phyloP scores from a whole-genome alignment of 2,329 filamentous ascomycete genomes.

The Pseudocercospora fijiensis region DNA sequence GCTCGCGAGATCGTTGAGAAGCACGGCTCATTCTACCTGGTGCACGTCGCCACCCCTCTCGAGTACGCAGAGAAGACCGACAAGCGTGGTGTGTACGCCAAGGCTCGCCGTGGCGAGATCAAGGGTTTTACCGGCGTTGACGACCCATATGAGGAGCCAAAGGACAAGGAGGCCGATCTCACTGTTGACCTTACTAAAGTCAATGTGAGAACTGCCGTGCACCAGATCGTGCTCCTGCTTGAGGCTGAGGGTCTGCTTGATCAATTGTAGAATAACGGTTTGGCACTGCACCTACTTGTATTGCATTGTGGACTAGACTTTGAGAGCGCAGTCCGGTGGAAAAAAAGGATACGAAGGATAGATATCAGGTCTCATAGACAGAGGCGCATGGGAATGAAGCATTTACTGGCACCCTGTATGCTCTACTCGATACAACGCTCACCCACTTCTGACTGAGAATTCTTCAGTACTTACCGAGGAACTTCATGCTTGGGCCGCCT shows the following conservation, averaged over 20 bases:
- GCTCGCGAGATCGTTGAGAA: slow-evolving; percentile 85
- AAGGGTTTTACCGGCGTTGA: slow-evolving; percentile 98
- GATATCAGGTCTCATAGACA: not conserved
- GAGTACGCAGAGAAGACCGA: slow-evolving; percentile 95
- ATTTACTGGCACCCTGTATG: not conserved
- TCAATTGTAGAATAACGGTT: slow-evolving; percentile 44
- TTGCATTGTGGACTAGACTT: not conserved
- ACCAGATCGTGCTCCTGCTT: slow-evolving; percentile 91
- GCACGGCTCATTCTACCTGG: slow-evolving; percentile 86
- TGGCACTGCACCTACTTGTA: not conserved
- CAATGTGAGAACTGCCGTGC: slow-evolving; percentile 86
- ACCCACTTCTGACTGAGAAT: not conserved
- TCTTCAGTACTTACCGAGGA: too few species aligned
- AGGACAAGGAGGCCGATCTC: slow-evolving; percentile 79
- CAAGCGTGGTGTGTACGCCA: slow-evolving; percentile 82
- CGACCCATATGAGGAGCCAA: slow-evolving; percentile 87
- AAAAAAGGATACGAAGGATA: not conserved
- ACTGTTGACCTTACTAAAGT: slow-evolving; percentile 82
- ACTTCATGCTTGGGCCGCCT: too few species aligned
- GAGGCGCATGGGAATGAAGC: not conserved
- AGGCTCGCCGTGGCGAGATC: slow-evolving; percentile 83
- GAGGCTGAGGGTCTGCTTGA: slow-evolving; percentile 89
- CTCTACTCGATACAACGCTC: not conserved
- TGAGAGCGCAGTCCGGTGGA: not conserved
- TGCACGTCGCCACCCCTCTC: slow-evolving; percentile 90